Percentiles rank a stretch among this genome's conserved stretches.
Evolutionary conservation across 306 rosid species (phyloP).

Genomic region (Vachellia collinsii): DNA sequence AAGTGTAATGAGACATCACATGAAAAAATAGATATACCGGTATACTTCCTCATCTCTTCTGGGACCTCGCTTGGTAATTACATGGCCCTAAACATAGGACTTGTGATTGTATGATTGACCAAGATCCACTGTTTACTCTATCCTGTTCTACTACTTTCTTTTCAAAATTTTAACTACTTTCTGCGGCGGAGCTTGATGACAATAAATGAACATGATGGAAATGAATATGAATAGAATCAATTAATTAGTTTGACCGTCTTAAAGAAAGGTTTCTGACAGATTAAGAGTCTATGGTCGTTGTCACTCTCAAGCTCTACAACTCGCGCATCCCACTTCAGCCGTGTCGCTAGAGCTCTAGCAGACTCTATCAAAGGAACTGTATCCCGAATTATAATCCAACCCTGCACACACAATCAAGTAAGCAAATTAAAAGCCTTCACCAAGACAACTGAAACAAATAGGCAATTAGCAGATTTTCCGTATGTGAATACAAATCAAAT

Average conservation of each 20-base stretch:
- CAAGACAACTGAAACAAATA: not conserved
- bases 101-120: conserved; percentile 47
- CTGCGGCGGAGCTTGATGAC: conserved; percentile 54
- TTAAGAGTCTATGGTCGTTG: conserved; percentile 79
- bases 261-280: conserved; percentile 90
- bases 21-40: conserved; percentile 53
- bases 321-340: conserved; percentile 93
- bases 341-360: conserved; percentile 70
- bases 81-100: conserved; percentile 67
- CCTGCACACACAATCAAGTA: conserved; percentile 58
- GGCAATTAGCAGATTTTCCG: not conserved
- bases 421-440: conserved; percentile 28
- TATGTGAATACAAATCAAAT: conserved; percentile 5
- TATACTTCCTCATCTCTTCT: conserved; percentile 52
- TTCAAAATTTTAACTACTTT: conserved; percentile 53
- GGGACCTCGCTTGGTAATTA: conserved; percentile 62
- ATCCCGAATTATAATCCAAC: conserved; percentile 92
- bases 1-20: conserved; percentile 52
- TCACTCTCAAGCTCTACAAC: conserved; percentile 79
- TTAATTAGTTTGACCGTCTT: conserved; percentile 66
- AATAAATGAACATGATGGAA: conserved; percentile 56
- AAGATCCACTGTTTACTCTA: conserved; percentile 41
- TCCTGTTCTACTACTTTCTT: conserved; percentile 38
- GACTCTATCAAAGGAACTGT: conserved; percentile 69
- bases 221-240: conserved; percentile 60